Base-by-base conservation (phyloP, 129 eudicot genomes). In the Chrysanthemum makinoi region DNA sequence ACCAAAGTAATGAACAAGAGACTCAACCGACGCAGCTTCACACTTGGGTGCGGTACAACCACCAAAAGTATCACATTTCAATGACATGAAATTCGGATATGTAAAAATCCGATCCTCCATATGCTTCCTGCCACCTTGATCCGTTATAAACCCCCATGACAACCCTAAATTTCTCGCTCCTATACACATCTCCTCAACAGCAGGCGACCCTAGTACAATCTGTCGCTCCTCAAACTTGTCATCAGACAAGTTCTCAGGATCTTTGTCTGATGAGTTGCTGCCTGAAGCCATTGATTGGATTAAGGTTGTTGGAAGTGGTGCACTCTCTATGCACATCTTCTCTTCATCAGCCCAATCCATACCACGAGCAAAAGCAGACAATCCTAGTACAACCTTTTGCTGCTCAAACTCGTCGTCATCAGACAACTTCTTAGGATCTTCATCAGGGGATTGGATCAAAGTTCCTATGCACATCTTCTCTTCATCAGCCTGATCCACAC, bases 1-100 rank as follows among this genome's bases (percentile, higher is more conserved):
- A 17, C 51, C 80, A 16, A 66, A 75, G 61, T 57, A 75, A 17
- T 75, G 73, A 46, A 75, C 14, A 7, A 59, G 59, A n/a, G 74
- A 22, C 51, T 10, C 47, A 49, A n/a, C 39, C 58, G 62, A 13
- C 4, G 80, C 68, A 49, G n/a, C 46, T 26, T n/a, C 33, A 50
- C 73, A 35, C 8, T 24, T 4, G 2, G 79, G 79, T 28, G 67
- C 65, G 3, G 51, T 66, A 6, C 73, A 75, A 7, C 79, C 79
- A 55, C 79, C 73, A 10, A 75, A 75, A 3, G 16, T 2, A 7
- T 56, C 66, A 24, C 79, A 75, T 4, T 35, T 43, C 8, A 66
- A 8, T 1, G 51, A 56, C 73, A 75, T 46, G 3, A 66, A 56
- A n/a, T 18, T 10, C 39, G 72, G 52, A 8, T 44, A 20, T 0